Base-by-base conservation (phyloP, 257 asterid species). In the Striga asiatica region DNA sequence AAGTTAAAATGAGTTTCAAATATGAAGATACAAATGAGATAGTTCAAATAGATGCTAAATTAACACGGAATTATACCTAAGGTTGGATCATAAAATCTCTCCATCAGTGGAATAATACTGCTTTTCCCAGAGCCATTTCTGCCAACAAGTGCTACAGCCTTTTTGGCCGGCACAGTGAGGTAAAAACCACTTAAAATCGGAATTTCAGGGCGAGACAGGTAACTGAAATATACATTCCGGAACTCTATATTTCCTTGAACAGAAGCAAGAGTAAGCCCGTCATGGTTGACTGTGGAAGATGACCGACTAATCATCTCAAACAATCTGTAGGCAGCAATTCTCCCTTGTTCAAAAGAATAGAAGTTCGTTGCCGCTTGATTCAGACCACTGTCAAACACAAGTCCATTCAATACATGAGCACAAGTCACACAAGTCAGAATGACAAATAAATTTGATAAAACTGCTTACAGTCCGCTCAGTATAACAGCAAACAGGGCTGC, bases 331-430 rank as follows among this genome's bases (percentile, higher is more conserved):
- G 99, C 99, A 68, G 99, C 99, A 58, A 88, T 88, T 73, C 99
- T 84, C 66, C 99, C 99, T 82, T 92, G 97, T 48, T 92, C 97
- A 72, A 87, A 92, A 19, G 98, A 92, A 71, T 92, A 92, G 69
- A 92, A 92, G 71, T 92, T 92, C 65, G 99, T 92, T 16, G 99
- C 99, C 41, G 99, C 99, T 81, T 92, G 99, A 75, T 92, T 92
- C 78, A 92, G 77, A 64, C 99, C 99, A 62, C 99, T 92, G 59
- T 58, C 19, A 68, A 63, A 74, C 50, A 71, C 32, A 60, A 60
- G 63, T 13, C 14, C 48, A 34, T 39, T 28, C 14, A n/a, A n/a
- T n/a, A n/a, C n/a, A 37, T 59, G 20, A 59, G 56, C 49, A 60
- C 52, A 28, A 38, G 46, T 37, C 20, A 24, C 47, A 31, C 12